phyloP scores from a whole-genome alignment of 2,329 filamentous ascomycete genomes.

The Colletotrichum tropicale region DNA sequence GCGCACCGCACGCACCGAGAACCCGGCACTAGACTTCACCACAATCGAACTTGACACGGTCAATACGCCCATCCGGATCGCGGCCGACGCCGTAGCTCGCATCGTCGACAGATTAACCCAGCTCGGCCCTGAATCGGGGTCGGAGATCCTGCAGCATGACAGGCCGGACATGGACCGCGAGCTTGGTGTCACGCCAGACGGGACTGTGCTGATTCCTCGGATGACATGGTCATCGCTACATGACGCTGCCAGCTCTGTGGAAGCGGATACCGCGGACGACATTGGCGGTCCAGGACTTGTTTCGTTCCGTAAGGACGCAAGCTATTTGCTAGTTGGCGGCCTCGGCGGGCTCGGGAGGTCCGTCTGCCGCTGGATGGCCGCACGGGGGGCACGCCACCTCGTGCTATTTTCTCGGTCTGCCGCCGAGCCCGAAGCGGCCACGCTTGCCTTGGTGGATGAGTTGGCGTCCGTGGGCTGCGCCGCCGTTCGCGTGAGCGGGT shows the following conservation, averaged over 20 bases:
- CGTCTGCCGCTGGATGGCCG: slow-evolving; percentile 52
- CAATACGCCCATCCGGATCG: background rate
- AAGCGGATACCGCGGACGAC: background rate
- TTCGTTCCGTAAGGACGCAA: slow-evolving; percentile 45
- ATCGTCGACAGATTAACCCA: background rate
- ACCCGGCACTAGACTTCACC: slow-evolving; percentile 25
- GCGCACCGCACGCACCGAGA: slow-evolving; percentile 31
- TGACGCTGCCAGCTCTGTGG: background rate
- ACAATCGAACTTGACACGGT: slow-evolving; percentile 30
- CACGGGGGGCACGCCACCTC: slow-evolving; percentile 49
- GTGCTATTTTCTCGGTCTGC: slow-evolving; percentile 53
- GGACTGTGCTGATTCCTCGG: background rate
- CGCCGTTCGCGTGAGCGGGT: slow-evolving; percentile 18
- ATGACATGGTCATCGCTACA: background rate
- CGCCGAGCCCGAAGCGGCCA: background rate
- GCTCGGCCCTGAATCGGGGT: background rate
- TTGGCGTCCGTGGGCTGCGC: background rate
- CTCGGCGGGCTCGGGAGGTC: slow-evolving; percentile 56
- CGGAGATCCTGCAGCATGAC: background rate
- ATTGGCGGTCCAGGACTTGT: background rate
- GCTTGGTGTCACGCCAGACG: background rate
- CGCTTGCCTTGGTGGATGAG: slow-evolving; percentile 14
- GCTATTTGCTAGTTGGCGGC: slow-evolving; percentile 57
- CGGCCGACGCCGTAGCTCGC: background rate
- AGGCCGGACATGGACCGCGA: background rate